Evolutionary conservation across 1,139 yeast genomes (phyloP).

Genomic region (Suhomyces bolitotheri): DNA sequence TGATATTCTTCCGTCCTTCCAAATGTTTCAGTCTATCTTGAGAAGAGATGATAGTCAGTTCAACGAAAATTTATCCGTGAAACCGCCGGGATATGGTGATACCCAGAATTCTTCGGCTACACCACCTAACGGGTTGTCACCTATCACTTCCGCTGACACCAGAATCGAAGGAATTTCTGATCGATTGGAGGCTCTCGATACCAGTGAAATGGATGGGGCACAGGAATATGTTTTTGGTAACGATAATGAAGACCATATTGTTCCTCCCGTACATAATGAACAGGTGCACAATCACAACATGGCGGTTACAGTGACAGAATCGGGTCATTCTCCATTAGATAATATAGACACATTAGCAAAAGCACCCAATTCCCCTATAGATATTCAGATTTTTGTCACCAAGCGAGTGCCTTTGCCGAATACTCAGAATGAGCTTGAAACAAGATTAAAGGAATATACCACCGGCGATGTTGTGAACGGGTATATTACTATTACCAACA

Average conservation of each 20-base stretch:
- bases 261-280: conserved; percentile 12
- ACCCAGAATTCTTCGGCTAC: conserved; percentile 30
- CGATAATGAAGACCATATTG: conserved; percentile 8
- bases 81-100: conserved; percentile 47
- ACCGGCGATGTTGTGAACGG: conserved; percentile 32
- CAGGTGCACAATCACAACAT: conserved; percentile 19
- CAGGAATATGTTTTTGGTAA: conserved; percentile 25
- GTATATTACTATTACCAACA: conserved; percentile 36
- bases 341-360: conserved; percentile 44
- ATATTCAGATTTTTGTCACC: conserved; percentile 46
- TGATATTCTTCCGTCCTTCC: conserved; percentile 63
- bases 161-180: conserved; percentile 13
- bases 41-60: conserved; percentile 49
- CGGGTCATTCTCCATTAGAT: conserved; percentile 47
- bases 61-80: conserved; percentile 35
- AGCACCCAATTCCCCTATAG: conserved; percentile 39
- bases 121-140: conserved; percentile 24
- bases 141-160: conserved; percentile 12
- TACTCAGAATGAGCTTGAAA: conserved; percentile 37
- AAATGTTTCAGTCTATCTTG: conserved; percentile 59
- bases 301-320: conserved; percentile 27
- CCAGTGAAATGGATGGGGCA: conserved; percentile 8
- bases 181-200: conserved; percentile 6
- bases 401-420: conserved; percentile 43
- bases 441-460: conserved; percentile 46